phyloP scores from a whole-genome alignment of 306 rosid species.

The Fragaria nilgerrensis region DNA sequence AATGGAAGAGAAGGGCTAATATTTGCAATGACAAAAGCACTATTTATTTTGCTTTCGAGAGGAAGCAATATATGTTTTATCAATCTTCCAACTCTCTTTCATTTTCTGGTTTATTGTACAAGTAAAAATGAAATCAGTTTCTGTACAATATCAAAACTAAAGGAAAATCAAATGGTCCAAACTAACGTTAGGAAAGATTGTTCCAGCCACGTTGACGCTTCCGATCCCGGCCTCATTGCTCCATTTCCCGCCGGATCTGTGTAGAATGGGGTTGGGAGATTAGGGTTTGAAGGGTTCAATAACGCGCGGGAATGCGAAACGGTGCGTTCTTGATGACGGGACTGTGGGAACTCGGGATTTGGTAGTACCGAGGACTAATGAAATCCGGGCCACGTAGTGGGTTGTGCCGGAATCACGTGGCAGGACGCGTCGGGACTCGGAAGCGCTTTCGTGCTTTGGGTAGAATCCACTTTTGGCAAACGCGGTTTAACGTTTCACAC shows the following conservation, averaged over 20 bases:
- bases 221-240: too few relatives aligned
- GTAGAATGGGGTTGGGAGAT: too few relatives aligned
- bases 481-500: constrained; percentile 1
- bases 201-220: too few relatives aligned
- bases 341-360: not conserved
- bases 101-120: not conserved
- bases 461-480: not conserved
- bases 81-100: not conserved
- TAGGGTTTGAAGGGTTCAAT: too few relatives aligned
- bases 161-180: not conserved
- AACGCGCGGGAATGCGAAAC: too few relatives aligned
- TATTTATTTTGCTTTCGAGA: not conserved
- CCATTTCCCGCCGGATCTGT: too few relatives aligned
- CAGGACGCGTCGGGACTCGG: too few relatives aligned
- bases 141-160: not conserved
- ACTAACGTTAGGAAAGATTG: too few relatives aligned
- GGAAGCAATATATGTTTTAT: not conserved
- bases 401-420: not conserved
- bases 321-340: too few relatives aligned
- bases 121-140: not conserved
- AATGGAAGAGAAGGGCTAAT: not conserved
- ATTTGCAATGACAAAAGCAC: not conserved
- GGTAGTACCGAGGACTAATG: constrained; percentile 1
- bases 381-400: constrained; percentile 7
- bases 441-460: not conserved